A percentile compares a stretch with the other conserved stretches of the same genome.
Evolutionary conservation across 306 rosid genomes (phyloP).

Genomic region (Bauhinia variegata): DNA sequence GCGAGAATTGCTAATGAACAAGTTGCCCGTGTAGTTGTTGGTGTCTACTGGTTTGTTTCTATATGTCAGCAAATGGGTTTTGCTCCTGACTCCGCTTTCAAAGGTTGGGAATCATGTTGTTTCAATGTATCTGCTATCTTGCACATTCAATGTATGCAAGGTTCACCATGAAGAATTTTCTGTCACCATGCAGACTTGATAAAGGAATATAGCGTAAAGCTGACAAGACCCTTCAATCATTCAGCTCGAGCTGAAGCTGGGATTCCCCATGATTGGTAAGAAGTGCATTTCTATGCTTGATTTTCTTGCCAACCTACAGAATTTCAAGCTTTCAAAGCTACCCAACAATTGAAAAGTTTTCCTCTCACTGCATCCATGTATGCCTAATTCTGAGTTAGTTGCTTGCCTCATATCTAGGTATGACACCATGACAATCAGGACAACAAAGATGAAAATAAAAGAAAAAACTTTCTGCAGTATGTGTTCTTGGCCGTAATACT

Average conservation of each 20-base stretch:
- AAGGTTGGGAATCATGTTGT: slow-evolving; percentile 57
- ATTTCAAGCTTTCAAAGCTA: slow-evolving; percentile 7
- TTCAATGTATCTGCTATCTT: slow-evolving; percentile 23
- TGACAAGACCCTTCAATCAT: slow-evolving; percentile 89
- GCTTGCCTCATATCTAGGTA: slow-evolving; percentile 57
- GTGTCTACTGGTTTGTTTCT: slow-evolving; percentile 75
- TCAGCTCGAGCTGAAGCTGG: slow-evolving; percentile 91
- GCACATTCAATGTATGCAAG: slow-evolving; percentile 29
- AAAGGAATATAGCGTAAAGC: slow-evolving; percentile 75
- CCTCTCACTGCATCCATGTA: neutral
- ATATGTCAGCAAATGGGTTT: slow-evolving; percentile 72
- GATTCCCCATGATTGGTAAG: slow-evolving; percentile 93
- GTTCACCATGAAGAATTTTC: slow-evolving; percentile 18
- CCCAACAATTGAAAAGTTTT: slow-evolving; percentile 12
- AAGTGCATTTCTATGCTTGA: neutral
- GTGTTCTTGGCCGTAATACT: slow-evolving; percentile 25
- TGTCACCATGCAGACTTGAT: slow-evolving; percentile 66
- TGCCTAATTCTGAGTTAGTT: slow-evolving; percentile 14
- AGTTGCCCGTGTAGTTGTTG: slow-evolving; percentile 95
- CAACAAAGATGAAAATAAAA: slow-evolving; percentile 39
- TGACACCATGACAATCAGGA: slow-evolving; percentile 53
- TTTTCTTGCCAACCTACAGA: slow-evolving; percentile 9
- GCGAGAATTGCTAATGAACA: slow-evolving; percentile 93
- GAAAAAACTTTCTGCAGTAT: slow-evolving; percentile 61
- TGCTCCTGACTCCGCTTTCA: slow-evolving; percentile 74